phyloP scores from a whole-genome alignment of 75 land plant genomes.

The Cupressus sempervirens region DNA sequence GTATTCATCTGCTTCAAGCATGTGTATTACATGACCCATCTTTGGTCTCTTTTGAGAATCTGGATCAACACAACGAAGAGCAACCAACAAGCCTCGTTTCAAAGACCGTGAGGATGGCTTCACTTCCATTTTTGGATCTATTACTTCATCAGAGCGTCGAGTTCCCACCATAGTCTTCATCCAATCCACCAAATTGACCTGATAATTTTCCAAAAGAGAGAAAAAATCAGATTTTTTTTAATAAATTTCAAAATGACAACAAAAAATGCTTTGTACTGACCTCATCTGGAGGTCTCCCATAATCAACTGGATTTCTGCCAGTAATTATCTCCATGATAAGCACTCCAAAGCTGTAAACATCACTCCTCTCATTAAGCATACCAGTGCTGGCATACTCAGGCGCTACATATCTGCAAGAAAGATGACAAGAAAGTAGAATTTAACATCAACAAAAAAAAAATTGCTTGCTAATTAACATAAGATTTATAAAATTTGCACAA shows the following conservation, averaged over 20 bases:
- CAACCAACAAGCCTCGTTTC: slow-evolving; percentile 71
- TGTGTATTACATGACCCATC: slow-evolving; percentile 86
- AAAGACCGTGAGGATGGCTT: slow-evolving; percentile 65
- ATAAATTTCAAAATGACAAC: background rate
- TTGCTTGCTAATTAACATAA: background rate
- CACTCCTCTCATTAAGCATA: slow-evolving; percentile 77
- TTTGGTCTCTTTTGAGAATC: slow-evolving; percentile 72
- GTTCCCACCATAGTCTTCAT: slow-evolving; percentile 73
- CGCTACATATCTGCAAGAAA: slow-evolving; percentile 67
- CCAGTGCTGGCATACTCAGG: slow-evolving; percentile 95
- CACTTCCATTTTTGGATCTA: slow-evolving; percentile 67
- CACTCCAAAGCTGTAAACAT: slow-evolving; percentile 87
- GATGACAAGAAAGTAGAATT: background rate
- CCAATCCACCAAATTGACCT: slow-evolving; percentile 93
- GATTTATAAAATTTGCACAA: background rate
- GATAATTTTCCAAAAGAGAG: slow-evolving; percentile 13
- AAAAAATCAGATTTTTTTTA: background rate
- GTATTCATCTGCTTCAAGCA: slow-evolving; percentile 84
- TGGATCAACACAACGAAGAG: slow-evolving; percentile 86
- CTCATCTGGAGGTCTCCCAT: slow-evolving; percentile 72
- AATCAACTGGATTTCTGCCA: slow-evolving; percentile 84
- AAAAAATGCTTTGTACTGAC: slow-evolving; percentile 20
- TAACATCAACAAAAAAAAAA: too few species aligned
- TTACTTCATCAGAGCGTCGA: slow-evolving; percentile 58
- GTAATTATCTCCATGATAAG: slow-evolving; percentile 81